These are phyloP conservation scores for Emergomyces africanus DNA, from an alignment of 2,329 filamentous ascomycete species.

Conservation along the genomic window DNA sequence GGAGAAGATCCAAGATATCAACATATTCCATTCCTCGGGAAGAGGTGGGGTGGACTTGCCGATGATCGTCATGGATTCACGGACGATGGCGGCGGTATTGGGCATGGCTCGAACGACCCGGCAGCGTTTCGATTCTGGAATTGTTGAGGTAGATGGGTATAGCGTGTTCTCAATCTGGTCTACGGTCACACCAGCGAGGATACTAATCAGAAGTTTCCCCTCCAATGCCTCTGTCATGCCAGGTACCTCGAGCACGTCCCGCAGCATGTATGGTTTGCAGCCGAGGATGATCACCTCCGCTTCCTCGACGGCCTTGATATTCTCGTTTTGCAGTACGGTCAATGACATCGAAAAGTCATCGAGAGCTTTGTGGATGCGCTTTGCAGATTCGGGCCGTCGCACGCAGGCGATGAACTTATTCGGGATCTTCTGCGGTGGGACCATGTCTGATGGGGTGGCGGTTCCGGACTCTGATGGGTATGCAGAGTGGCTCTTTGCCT, in stretches of 20 bases:
- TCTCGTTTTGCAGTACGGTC: constrained; percentile 57
- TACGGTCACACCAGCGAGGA: constrained; percentile 63
- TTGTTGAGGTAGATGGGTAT: constrained; percentile 42
- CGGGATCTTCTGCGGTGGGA: constrained; percentile 47
- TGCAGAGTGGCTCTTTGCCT: constrained; percentile 30
- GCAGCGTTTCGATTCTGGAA: constrained; percentile 18
- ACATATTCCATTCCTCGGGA: constrained; percentile 24
- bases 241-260: constrained; percentile 51
- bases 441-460: constrained; percentile 23
- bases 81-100: constrained; percentile 66
- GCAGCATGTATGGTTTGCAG: constrained; percentile 68
- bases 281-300: constrained; percentile 64
- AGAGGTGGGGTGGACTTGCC: constrained; percentile 42
- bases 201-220: constrained; percentile 71
- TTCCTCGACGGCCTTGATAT: constrained; percentile 52
- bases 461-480: constrained; percentile 26
- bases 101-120: constrained; percentile 68
- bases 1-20: constrained; percentile 47
- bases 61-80: constrained; percentile 75
- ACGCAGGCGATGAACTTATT: constrained; percentile 73
- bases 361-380: constrained; percentile 54
- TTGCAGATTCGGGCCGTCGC: constrained; percentile 53
- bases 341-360: constrained; percentile 49
- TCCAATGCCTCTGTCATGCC: constrained; percentile 61
- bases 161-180: constrained; percentile 54